Conservation (phyloP, 1,284 basidiomycete species). For the Fomitopsis pinicola region DNA sequence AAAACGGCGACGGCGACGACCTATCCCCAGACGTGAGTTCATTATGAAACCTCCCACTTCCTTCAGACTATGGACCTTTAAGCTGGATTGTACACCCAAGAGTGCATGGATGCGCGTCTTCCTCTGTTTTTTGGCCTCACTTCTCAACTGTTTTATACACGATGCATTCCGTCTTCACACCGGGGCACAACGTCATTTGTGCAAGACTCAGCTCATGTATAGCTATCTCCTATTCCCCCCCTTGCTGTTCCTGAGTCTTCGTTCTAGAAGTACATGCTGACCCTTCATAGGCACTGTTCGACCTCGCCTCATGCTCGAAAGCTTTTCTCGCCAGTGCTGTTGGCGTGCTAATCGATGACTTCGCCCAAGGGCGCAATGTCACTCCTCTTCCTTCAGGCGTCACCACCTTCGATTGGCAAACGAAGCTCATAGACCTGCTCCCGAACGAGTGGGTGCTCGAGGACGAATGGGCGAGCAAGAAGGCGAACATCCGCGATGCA, state of each 20-base stretch:
- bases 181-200: no score
- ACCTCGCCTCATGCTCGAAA: conserved; percentile 42
- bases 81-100: no score
- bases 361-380: conserved; percentile 15
- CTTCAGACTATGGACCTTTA: no score
- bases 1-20: conserved; percentile 30
- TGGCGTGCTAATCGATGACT: conserved; percentile 28
- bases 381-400: conserved; percentile 15
- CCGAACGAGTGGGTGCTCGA: conserved; percentile 34
- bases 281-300: conserved; percentile 32
- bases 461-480: conserved; percentile 32
- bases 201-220: no score
- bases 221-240: no score
- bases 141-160: no score
- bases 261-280: not conserved
- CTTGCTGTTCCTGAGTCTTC: no score
- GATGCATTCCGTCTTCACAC: no score
- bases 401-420: conserved; percentile 20
- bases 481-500: conserved; percentile 35
- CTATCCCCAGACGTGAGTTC: conserved; percentile 26
- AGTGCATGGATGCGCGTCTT: no score
- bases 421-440: conserved; percentile 36
- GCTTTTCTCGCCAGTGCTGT: conserved; percentile 35
- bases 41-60: not conserved
- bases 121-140: no score